Conservation (phyloP, 1,284 basidiomycete genomes). For the Malassezia yamatoensis region DNA sequence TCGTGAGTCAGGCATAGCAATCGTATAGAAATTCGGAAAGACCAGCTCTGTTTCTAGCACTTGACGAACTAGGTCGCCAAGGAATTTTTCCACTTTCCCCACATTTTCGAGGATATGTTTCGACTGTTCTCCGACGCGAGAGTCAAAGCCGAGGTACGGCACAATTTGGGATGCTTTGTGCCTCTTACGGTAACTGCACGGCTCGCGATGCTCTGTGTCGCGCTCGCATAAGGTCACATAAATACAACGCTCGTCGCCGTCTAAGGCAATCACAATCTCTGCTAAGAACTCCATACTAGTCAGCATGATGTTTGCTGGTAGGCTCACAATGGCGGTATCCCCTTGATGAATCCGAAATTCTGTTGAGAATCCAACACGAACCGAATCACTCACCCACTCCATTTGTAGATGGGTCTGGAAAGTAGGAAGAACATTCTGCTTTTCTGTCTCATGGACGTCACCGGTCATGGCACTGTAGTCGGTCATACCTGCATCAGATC, state of each 20-base stretch:
- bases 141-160: slow-evolving; percentile 87
- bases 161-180: slow-evolving; percentile 59
- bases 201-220: slow-evolving; percentile 28
- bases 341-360: slow-evolving; percentile 93
- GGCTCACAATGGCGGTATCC: slow-evolving; percentile 81
- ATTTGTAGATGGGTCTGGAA: slow-evolving; percentile 35
- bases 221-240: slow-evolving; percentile 62
- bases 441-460: not conserved
- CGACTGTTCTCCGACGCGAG: slow-evolving; percentile 88
- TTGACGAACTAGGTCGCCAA: slow-evolving; percentile 85
- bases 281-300: slow-evolving; percentile 77
- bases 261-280: slow-evolving; percentile 80
- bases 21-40: slow-evolving; percentile 45
- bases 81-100: slow-evolving; percentile 87
- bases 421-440: slow-evolving; percentile 22
- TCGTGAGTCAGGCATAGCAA: slow-evolving; percentile 27
- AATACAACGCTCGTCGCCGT: slow-evolving; percentile 64
- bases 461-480: not conserved
- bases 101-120: slow-evolving; percentile 95
- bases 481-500: slow-evolving; percentile 15
- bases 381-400: slow-evolving; percentile 31
- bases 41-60: slow-evolving; percentile 60
- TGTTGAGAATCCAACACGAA: slow-evolving; percentile 64
- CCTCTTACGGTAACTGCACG: slow-evolving; percentile 50
- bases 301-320: slow-evolving; percentile 82